Evolutionary conservation across 768 basidiomycete genomes (phyloP).

Genomic region (Naganishia antarctica): DNA sequence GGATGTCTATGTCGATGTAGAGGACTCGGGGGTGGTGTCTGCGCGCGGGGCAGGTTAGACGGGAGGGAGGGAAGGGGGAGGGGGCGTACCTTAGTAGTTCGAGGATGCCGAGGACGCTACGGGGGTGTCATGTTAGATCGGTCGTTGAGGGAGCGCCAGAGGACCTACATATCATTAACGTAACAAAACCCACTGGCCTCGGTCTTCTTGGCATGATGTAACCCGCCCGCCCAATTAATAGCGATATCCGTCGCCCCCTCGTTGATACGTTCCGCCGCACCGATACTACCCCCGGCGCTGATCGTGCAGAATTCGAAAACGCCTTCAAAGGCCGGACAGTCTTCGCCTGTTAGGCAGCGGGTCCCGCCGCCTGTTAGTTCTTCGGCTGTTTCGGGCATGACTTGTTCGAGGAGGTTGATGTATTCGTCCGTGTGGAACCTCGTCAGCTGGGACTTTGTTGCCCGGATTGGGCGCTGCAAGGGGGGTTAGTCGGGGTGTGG

Average conservation of each 20-base stretch:
- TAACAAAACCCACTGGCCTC: conserved; percentile 99
- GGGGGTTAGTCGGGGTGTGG: too few species aligned
- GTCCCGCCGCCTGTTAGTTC: conserved; percentile 77
- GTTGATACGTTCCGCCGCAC: conserved; percentile 74
- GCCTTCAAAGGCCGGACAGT: conserved; percentile 94
- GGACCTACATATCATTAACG: conserved; percentile 61
- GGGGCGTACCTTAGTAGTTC: conserved; percentile 76
- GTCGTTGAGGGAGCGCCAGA: too few species aligned
- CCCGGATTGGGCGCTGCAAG: conserved; percentile 68
- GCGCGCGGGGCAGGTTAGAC: too few species aligned
- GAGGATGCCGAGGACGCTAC: conserved; percentile 84
- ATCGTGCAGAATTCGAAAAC: conserved; percentile 96
- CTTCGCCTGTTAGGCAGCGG: conserved; percentile 79
- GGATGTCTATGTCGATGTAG: conserved; percentile 97
- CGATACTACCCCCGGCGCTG: conserved; percentile 89
- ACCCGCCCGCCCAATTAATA: conserved; percentile 96
- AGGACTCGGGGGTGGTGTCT: conserved; percentile 72
- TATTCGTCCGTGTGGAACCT: conserved; percentile 98
- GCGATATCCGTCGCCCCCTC: conserved; percentile 73
- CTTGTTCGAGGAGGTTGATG: conserved; percentile 78
- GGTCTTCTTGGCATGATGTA: conserved; percentile 98
- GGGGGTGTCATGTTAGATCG: too few species aligned
- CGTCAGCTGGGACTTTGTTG: conserved; percentile 73
- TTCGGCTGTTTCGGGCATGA: conserved; percentile 85
- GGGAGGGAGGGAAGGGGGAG: background rate